phyloP scores from a whole-genome alignment of 495 filamentous ascomycete species.

The Podospora appendiculata region DNA sequence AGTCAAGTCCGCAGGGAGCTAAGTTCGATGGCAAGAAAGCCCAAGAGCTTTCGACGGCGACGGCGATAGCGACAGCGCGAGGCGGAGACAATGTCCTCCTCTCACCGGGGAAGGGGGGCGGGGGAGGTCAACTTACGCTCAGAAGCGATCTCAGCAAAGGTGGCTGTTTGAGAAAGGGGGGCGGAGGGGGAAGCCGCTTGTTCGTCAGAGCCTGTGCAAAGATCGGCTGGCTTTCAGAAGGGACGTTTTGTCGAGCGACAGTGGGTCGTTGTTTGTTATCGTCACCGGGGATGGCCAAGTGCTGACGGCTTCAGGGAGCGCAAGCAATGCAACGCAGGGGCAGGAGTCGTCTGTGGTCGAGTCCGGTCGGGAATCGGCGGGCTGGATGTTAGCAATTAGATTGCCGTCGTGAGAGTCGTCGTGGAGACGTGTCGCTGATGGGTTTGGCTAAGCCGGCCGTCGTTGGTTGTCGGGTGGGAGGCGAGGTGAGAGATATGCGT shows the following conservation, averaged over 20 bases:
- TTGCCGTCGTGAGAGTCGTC: conserved; percentile 8
- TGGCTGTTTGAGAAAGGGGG: conserved; percentile 9
- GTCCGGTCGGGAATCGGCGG: conserved; percentile 7
- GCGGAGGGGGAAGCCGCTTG: conserved; percentile 9
- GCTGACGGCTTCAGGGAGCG: conserved; percentile 11
- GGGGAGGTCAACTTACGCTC: conserved; percentile 11
- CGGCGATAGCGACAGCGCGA: conserved; percentile 1
- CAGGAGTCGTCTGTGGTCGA: conserved; percentile 8
- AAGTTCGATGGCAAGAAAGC: not conserved
- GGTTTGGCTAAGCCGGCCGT: not conserved
- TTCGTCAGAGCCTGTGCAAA: conserved; percentile 4
- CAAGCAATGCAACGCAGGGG: conserved; percentile 9
- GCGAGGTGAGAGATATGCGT: conserved; percentile 1
- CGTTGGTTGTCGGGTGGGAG: not conserved
- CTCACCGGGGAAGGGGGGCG: not conserved
- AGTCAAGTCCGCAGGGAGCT: not conserved
- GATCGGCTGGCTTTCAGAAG: not conserved
- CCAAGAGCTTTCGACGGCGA: not conserved
- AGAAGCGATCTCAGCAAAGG: conserved; percentile 27
- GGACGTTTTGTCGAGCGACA: conserved; percentile 7
- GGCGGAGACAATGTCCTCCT: not conserved
- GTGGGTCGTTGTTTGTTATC: conserved; percentile 17
- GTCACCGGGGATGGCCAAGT: conserved; percentile 17
- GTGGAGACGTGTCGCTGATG: conserved; percentile 10
- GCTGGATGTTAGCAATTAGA: conserved; percentile 11